These are phyloP conservation scores for Diutina scorzettiae DNA, from an alignment of 1,139 yeast genomes.

Conservation along the genomic window DNA sequence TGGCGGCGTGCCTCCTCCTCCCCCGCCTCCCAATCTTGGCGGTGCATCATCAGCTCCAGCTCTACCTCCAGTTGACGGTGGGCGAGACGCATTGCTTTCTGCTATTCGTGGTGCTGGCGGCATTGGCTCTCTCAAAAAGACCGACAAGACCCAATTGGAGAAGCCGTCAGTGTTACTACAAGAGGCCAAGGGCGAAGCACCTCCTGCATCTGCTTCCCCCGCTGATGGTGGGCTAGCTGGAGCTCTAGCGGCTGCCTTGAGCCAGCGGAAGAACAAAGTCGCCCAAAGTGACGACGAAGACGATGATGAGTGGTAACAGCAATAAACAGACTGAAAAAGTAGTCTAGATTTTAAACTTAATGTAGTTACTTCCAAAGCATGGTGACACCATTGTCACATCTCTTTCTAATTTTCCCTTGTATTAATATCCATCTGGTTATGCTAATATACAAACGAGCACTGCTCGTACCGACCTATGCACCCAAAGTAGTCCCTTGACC, in stretches of 20 bases:
- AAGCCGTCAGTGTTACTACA: conserved; percentile 60
- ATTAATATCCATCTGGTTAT: background rate
- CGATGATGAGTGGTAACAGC: conserved; percentile 52
- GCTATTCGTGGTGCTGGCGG: conserved; percentile 72
- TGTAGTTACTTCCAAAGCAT: background rate
- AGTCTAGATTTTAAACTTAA: background rate
- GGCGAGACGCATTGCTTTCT: conserved; percentile 75
- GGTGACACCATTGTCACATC: background rate
- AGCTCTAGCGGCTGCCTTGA: conserved; percentile 80
- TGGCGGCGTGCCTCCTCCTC: conserved; percentile 21
- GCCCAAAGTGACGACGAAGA: conserved; percentile 79
- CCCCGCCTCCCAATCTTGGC: conserved; percentile 14
- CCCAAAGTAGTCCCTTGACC: conserved; percentile 5
- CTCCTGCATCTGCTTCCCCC: conserved; percentile 22
- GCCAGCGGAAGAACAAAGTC: conserved; percentile 70
- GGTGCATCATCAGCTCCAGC: conserved; percentile 13
- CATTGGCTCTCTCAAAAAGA: conserved; percentile 52
- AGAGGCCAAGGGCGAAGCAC: conserved; percentile 55
- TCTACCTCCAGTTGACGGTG: conserved; percentile 31
- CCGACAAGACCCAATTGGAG: conserved; percentile 76
- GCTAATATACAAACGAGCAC: background rate
- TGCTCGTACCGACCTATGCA: background rate
- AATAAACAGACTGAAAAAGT: background rate
- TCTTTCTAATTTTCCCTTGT: background rate
- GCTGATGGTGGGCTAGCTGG: conserved; percentile 56